Conservation (phyloP, 805 yeast genomes). For the Saccharomycopsis sp. region DNA sequence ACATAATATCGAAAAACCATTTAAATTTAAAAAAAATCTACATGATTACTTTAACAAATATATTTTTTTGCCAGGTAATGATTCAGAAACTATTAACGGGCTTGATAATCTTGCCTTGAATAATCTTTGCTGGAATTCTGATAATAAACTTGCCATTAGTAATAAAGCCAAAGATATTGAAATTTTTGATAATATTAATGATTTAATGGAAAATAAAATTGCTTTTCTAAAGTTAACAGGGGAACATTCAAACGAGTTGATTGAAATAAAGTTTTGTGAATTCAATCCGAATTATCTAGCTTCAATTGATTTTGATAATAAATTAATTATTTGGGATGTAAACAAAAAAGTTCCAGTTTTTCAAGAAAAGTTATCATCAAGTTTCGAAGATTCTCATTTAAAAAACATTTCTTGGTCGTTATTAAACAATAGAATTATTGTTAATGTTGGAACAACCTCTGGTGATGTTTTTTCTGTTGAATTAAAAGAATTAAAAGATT, state of each 20-base stretch:
- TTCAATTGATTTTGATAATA: conserved; percentile 40
- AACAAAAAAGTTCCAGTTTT: conserved; percentile 25
- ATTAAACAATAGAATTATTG: conserved; percentile 18
- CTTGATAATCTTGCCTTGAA: conserved; percentile 27
- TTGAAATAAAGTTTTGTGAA: conserved; percentile 52
- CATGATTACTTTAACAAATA: conserved; percentile 26
- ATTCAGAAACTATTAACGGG: conserved; percentile 27
- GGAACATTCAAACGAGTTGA: conserved; percentile 24
- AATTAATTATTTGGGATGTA: conserved; percentile 47
- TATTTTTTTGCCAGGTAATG: conserved; percentile 33
- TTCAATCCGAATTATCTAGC: conserved; percentile 48
- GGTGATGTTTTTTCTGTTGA: conserved; percentile 30
- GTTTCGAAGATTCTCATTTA: conserved; percentile 15
- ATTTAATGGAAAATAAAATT: conserved; percentile 23
- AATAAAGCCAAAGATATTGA: conserved; percentile 37
- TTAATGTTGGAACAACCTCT: conserved; percentile 28
- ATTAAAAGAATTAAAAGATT: conserved; percentile 9
- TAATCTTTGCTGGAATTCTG: conserved; percentile 35
- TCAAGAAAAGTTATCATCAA: conserved; percentile 23
- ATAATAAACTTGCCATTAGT: conserved; percentile 58
- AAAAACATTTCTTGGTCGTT: conserved; percentile 29
- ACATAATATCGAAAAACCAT: background rate
- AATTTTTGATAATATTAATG: conserved; percentile 26
- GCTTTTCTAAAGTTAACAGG: conserved; percentile 23
- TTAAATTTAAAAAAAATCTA: conserved; percentile 17